A percentile compares a stretch with the other conserved stretches of the same genome.
phyloP scores from a whole-genome alignment of 305 asterid species.

The Solanum hybrid region DNA sequence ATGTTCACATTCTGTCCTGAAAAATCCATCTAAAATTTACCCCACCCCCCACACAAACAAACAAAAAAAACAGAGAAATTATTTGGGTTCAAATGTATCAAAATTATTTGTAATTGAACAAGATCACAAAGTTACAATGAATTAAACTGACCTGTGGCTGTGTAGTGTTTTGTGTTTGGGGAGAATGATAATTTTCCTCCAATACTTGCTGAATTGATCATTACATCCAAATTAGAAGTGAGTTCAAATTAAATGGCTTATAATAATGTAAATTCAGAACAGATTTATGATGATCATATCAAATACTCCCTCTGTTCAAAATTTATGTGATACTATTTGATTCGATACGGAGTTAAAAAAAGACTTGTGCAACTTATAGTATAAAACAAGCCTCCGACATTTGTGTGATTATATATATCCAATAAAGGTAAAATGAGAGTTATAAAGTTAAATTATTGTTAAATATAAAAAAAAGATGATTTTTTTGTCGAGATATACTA shows the following conservation, averaged over 20 bases:
- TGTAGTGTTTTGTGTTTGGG: constrained; percentile 31
- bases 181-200: constrained; percentile 39
- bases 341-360: background rate
- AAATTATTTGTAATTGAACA: background rate
- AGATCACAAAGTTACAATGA: background rate
- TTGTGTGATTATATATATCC: background rate
- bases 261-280: background rate
- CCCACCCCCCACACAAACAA: background rate
- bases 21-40: constrained; percentile 40
- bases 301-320: background rate
- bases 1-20: constrained; percentile 12
- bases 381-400: background rate
- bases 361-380: background rate
- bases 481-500: background rate
- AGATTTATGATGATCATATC: background rate
- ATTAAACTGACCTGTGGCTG: constrained; percentile 26
- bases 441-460: background rate
- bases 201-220: constrained; percentile 39
- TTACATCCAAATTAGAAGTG: background rate
- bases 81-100: background rate
- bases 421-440: background rate
- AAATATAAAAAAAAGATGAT: too few species aligned
- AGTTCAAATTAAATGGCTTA: background rate
- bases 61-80: background rate
- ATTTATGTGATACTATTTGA: background rate